Percentiles rank a stretch among this genome's conserved stretches.
Conservation (phyloP, 23 red algal genomes). For the Chondrus crispus region DNA sequence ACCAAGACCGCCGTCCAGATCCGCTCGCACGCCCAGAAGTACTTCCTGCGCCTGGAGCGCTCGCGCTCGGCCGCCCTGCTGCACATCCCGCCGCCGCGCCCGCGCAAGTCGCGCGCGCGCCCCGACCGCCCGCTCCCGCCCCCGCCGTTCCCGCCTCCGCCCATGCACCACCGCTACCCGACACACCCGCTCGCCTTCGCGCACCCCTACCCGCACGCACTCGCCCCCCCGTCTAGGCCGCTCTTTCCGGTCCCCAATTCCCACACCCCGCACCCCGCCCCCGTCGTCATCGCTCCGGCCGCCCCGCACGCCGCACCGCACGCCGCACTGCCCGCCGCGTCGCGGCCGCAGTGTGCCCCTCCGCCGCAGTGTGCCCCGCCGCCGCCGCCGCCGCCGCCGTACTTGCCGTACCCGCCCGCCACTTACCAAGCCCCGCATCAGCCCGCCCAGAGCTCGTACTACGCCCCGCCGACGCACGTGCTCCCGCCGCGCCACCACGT, state of each 20-base stretch:
- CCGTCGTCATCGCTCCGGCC: not conserved
- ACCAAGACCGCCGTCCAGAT: conserved; percentile 82
- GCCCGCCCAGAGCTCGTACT: not conserved
- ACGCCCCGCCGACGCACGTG: not conserved
- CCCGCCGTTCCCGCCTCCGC: not conserved
- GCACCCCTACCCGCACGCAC: not conserved
- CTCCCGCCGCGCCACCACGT: not conserved
- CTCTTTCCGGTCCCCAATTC: not conserved
- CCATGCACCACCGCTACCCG: not conserved
- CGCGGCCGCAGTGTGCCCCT: not conserved
- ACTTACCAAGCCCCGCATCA: not conserved
- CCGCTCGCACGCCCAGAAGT: conserved; percentile 88
- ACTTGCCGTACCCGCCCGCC: not conserved
- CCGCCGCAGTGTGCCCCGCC: not conserved
- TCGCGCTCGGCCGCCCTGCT: conserved; percentile 41
- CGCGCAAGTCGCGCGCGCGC: conserved; percentile 41
- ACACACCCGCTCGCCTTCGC: not conserved
- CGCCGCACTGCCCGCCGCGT: not conserved
- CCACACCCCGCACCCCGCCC: not conserved
- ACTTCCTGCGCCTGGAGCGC: conserved; percentile 78
- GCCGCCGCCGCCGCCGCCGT: not conserved
- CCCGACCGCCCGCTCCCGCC: not conserved
- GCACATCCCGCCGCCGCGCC: conserved; percentile 58
- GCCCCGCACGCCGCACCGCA: not conserved
- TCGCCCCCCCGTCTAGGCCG: not conserved